A percentile compares a stretch with the other conserved stretches of the same genome.
phyloP scores from a whole-genome alignment of 176 grass and related monocot species.

The Tuctoria greenei region DNA sequence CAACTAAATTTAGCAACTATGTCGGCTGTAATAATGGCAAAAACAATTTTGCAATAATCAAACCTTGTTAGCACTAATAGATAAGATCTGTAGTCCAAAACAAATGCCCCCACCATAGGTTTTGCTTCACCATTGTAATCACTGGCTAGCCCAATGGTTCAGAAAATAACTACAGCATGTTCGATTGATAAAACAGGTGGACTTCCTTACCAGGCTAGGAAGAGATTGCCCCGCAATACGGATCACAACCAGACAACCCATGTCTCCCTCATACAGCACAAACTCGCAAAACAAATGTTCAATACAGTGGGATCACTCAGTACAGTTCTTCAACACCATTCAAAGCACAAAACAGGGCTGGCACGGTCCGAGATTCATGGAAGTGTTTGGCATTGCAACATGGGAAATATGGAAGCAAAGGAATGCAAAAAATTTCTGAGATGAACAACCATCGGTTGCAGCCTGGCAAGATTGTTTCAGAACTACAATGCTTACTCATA shows the following conservation, averaged over 20 bases:
- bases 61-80: slow-evolving; percentile 1
- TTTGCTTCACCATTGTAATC: neutral
- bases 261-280: slow-evolving; percentile 21
- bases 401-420: too few species aligned
- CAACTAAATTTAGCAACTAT: slow-evolving; percentile 1
- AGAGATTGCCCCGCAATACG: neutral
- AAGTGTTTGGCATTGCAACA: too few species aligned
- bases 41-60: neutral
- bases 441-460: too few species aligned
- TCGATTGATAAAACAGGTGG: slow-evolving; percentile 13
- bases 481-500: too few species aligned
- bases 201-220: neutral
- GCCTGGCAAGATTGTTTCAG: too few species aligned
- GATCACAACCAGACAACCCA: neutral
- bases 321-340: too few species aligned
- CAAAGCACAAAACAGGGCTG: too few species aligned
- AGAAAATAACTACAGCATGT: slow-evolving; percentile 9
- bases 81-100: neutral
- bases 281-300: slow-evolving; percentile 13
- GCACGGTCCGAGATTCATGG: too few species aligned
- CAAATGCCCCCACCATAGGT: neutral
- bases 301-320: too few species aligned
- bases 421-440: too few species aligned
- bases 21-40: neutral
- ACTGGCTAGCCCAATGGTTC: neutral